Percentiles rank a stretch among this genome's conserved stretches.
Conservation (phyloP, 495 filamentous ascomycete genomes). For the Penicillium dipodomyicola region DNA sequence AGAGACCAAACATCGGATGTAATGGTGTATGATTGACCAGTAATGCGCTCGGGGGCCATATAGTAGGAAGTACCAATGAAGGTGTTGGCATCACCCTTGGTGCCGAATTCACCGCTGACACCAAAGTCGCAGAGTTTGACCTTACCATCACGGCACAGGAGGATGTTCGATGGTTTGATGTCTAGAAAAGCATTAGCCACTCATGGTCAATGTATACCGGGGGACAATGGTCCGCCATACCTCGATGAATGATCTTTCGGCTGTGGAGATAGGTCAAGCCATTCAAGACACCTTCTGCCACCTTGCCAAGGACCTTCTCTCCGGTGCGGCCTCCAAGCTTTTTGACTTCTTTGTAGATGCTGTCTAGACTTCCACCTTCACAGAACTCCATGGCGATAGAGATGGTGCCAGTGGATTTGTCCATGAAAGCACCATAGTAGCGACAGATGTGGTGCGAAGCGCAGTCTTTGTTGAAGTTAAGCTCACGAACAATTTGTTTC, state of each 20-base stretch:
- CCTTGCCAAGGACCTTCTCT: slow-evolving; percentile 97
- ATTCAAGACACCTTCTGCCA: slow-evolving; percentile 91
- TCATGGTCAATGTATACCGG: neutral
- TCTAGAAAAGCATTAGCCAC: slow-evolving; percentile 45
- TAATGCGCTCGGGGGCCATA: slow-evolving; percentile 98
- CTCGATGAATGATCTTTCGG: slow-evolving; percentile 94
- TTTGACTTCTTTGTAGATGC: slow-evolving; percentile 95
- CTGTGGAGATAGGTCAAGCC: slow-evolving; percentile 95
- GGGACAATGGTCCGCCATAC: slow-evolving; percentile 32
- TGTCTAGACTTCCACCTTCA: slow-evolving; percentile 91
- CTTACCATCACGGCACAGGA: slow-evolving; percentile 86
- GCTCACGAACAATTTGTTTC: slow-evolving; percentile 93
- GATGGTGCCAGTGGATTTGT: slow-evolving; percentile 89
- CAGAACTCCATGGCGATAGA: slow-evolving; percentile 99
- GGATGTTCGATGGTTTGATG: slow-evolving; percentile 97
- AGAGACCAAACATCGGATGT: slow-evolving; percentile 98
- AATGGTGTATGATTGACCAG: slow-evolving; percentile 95
- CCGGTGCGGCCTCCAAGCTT: slow-evolving; percentile 90
- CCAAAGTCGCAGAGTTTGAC: slow-evolving; percentile 99
- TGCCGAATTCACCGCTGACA: slow-evolving; percentile 95
- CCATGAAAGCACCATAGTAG: slow-evolving; percentile 95
- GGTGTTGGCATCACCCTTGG: slow-evolving; percentile 96
- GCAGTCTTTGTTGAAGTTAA: slow-evolving; percentile 97
- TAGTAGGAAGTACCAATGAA: slow-evolving; percentile 99
- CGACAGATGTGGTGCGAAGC: slow-evolving; percentile 90